Conservation (phyloP, 140 eudicot genomes). For the Stevia rebaudiana region DNA sequence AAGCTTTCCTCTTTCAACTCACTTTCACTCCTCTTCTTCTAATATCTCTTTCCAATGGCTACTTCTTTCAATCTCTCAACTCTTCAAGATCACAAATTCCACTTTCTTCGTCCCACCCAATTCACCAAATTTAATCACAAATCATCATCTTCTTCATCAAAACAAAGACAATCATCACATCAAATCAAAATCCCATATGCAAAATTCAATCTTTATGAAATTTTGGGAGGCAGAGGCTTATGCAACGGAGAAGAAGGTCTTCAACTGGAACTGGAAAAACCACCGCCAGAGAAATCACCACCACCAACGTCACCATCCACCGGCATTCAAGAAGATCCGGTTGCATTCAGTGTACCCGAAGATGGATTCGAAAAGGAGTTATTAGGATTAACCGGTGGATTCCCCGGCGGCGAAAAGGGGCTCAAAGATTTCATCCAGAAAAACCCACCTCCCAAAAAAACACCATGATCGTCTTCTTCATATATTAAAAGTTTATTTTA, state of each 20-base stretch:
- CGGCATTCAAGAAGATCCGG: slow-evolving; percentile 15
- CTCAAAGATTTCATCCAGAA: slow-evolving; percentile 56
- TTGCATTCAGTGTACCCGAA: slow-evolving; percentile 29
- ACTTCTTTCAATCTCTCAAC: slow-evolving; percentile 49
- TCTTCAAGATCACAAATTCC: slow-evolving; percentile 53
- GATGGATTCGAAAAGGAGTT: slow-evolving; percentile 73
- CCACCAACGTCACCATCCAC: slow-evolving; percentile 23
- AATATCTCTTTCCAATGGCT: slow-evolving; percentile 49
- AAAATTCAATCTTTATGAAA: slow-evolving; percentile 67
- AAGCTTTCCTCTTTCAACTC: slow-evolving; percentile 7
- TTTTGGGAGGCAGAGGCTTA: slow-evolving; percentile 85
- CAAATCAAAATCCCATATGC: slow-evolving; percentile 32
- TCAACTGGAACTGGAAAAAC: slow-evolving; percentile 47
- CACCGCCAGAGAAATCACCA: slow-evolving; percentile 22
- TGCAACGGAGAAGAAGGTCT: slow-evolving; percentile 75
- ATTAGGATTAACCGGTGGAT: slow-evolving; percentile 86
- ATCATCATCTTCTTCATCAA: slow-evolving; percentile 23
- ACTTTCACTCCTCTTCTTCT: background rate
- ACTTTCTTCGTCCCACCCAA: slow-evolving; percentile 48
- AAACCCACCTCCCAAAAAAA: slow-evolving; percentile 77
- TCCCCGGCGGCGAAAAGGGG: slow-evolving; percentile 92
- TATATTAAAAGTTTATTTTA: no score
- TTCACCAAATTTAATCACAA: slow-evolving; percentile 20
- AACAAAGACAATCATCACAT: slow-evolving; percentile 29
- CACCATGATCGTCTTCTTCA: slow-evolving; percentile 8